Conservation (phyloP, 257 asterid species). For the Parsonsia alboflavescens region DNA sequence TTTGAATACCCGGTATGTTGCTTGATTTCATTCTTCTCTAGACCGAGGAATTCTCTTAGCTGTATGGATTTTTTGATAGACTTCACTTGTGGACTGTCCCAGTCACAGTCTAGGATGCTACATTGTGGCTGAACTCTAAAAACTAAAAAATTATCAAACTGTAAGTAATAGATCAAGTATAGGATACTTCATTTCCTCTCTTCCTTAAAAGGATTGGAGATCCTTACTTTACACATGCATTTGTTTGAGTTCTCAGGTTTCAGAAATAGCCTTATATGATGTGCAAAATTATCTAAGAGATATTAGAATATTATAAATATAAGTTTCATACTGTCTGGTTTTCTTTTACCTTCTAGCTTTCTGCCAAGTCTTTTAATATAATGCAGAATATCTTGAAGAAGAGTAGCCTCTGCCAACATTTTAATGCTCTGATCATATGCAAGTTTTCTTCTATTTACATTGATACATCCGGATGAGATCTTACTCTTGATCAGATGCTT, state of each 20-base stretch:
- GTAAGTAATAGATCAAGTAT: neutral
- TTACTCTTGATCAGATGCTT: neutral
- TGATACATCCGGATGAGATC: neutral
- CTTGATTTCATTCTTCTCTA: neutral
- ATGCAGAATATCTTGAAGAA: no score
- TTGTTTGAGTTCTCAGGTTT: neutral
- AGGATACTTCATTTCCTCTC: neutral
- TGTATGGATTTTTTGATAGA: neutral
- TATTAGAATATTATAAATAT: neutral
- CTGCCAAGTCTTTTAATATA: no score
- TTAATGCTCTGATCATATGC: no score
- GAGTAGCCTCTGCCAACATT: no score
- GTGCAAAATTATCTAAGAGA: neutral
- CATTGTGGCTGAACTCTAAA: neutral
- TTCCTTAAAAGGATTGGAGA: neutral
- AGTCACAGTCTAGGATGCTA: neutral
- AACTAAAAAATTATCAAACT: neutral
- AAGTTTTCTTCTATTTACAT: neutral
- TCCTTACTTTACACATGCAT: neutral
- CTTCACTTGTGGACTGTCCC: neutral
- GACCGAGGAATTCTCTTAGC: neutral
- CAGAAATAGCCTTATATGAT: neutral
- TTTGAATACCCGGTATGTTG: neutral
- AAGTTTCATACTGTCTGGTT: no score
- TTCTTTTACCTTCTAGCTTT: no score